Conservation (phyloP, 2,329 filamentous ascomycete genomes). For the Venturia nashicola region DNA sequence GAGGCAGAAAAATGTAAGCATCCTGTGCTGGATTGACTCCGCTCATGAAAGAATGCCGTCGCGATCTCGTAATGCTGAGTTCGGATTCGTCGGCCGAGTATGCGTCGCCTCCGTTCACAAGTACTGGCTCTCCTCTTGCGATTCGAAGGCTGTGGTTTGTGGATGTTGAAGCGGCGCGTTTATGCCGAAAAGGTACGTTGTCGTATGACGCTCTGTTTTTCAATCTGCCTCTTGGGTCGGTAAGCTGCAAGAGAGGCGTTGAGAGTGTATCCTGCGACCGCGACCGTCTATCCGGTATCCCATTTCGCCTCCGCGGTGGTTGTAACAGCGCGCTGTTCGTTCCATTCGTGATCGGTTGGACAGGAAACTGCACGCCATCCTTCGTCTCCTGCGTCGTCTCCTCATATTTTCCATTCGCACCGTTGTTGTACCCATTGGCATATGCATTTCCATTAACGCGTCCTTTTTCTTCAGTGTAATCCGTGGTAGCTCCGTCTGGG, state of each 20-base stretch:
- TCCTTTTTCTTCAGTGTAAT: background rate
- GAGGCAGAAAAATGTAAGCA: conserved; percentile 1
- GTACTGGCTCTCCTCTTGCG: conserved; percentile 13
- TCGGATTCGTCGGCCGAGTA: conserved; percentile 21
- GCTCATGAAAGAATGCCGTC: background rate
- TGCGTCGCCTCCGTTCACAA: conserved; percentile 12
- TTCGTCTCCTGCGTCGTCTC: background rate
- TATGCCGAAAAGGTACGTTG: conserved; percentile 13
- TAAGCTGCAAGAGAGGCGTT: background rate
- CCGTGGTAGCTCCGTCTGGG: conserved; percentile 20
- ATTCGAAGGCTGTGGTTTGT: conserved; percentile 25
- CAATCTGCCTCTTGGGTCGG: conserved; percentile 14
- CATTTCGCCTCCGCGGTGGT: background rate
- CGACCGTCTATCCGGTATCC: background rate
- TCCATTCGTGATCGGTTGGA: background rate
- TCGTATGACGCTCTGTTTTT: conserved; percentile 16
- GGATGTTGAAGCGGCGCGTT: conserved; percentile 21
- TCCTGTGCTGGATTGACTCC: background rate
- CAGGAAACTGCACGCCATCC: background rate
- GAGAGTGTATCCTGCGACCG: conserved; percentile 2
- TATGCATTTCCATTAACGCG: conserved; percentile 14
- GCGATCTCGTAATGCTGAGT: background rate
- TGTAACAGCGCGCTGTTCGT: background rate
- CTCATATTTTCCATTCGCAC: background rate
- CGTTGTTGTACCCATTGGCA: background rate